Evolutionary conservation across 345 rosid species (phyloP).

Genomic region (Carallia pectinifolia): DNA sequence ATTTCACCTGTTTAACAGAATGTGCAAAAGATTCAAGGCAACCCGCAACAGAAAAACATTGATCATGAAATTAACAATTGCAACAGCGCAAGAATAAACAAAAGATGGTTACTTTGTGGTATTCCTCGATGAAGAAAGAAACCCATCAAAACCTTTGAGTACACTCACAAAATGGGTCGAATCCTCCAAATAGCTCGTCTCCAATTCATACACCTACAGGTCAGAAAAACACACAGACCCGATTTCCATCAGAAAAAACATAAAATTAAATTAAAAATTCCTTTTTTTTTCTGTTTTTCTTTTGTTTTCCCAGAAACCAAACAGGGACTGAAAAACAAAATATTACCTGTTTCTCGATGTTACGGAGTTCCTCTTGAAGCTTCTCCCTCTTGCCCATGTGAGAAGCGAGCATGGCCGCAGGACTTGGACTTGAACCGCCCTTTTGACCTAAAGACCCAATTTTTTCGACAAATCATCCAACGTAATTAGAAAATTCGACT

Average conservation of each 20-base stretch:
- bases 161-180: constrained; percentile 37
- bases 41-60: not conserved
- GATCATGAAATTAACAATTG: not conserved
- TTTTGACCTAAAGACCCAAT: constrained; percentile 22
- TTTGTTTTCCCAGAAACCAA: not conserved
- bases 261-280: not conserved
- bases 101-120: constrained; percentile 35
- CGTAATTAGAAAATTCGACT: not conserved
- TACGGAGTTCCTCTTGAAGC: constrained; percentile 27
- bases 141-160: constrained; percentile 50
- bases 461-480: not conserved
- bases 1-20: too few species aligned
- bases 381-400: constrained; percentile 27
- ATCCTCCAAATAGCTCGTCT: constrained; percentile 46
- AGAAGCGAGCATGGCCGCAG: constrained; percentile 38
- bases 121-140: constrained; percentile 46
- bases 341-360: constrained; percentile 28
- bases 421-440: constrained; percentile 28
- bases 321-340: not conserved
- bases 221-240: not conserved
- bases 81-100: not conserved
- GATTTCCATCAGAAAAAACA: not conserved
- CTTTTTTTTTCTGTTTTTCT: not conserved
- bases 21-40: too few species aligned
- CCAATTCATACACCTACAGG: constrained; percentile 41